Evolutionary conservation across 2,329 filamentous ascomycete species (phyloP).

Genomic region (Nemania sp.): DNA sequence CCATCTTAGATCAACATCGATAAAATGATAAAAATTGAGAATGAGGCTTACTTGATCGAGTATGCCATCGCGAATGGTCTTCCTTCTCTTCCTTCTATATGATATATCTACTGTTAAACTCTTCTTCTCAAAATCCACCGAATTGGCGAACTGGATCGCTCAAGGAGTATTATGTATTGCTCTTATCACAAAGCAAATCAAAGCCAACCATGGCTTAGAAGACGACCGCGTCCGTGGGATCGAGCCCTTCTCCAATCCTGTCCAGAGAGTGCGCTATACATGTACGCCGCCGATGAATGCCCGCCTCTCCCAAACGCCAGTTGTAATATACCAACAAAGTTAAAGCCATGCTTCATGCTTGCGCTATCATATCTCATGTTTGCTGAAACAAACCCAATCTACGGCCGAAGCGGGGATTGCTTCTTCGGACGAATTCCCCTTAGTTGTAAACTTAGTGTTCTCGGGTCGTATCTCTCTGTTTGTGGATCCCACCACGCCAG

Average conservation of each 20-base stretch:
- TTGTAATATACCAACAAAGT: constrained; percentile 22
- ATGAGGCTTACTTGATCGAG: background rate
- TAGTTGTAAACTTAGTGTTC: constrained; percentile 30
- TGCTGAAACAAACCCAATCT: constrained; percentile 25
- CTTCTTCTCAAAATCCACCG: constrained; percentile 3
- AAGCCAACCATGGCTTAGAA: constrained; percentile 3
- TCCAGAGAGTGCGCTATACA: constrained; percentile 22
- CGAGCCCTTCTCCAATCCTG: background rate
- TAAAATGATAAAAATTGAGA: background rate
- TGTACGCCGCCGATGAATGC: constrained; percentile 19
- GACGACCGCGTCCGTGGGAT: background rate
- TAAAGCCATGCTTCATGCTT: constrained; percentile 17
- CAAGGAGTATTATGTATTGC: constrained; percentile 5
- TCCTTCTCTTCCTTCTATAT: constrained; percentile 3
- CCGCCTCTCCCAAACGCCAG: constrained; percentile 32
- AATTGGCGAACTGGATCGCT: constrained; percentile 17
- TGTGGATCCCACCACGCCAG: constrained; percentile 68
- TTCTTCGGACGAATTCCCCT: constrained; percentile 37
- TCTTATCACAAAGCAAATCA: constrained; percentile 20
- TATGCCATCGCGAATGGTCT: background rate
- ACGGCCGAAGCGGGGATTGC: constrained; percentile 38
- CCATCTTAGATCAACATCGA: background rate
- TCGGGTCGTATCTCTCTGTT: constrained; percentile 58
- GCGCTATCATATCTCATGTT: constrained; percentile 11
- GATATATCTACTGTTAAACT: constrained; percentile 23